phyloP scores from a whole-genome alignment of 441 rosid genomes.

The Populus hybrid region DNA sequence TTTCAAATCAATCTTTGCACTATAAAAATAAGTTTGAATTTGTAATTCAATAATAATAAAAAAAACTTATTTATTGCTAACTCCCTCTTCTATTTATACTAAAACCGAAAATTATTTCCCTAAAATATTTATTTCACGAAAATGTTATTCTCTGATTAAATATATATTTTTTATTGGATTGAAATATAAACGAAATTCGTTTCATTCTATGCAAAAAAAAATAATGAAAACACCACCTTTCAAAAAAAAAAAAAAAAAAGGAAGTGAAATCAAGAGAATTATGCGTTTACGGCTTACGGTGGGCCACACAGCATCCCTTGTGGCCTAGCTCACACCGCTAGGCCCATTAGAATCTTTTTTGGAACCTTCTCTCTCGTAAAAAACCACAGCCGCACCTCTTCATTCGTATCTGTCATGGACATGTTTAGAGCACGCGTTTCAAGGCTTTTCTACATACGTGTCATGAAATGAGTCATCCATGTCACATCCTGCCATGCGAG shows the following conservation, averaged over 20 bases:
- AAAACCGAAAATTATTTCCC: neutral
- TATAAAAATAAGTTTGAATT: neutral
- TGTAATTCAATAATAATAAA: too few relatives aligned
- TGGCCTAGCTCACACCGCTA: neutral
- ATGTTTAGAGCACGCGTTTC: slow-evolving; percentile 4
- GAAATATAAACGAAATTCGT: too few relatives aligned
- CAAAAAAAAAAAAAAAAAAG: neutral
- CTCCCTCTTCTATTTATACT: neutral
- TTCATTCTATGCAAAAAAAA: too few relatives aligned
- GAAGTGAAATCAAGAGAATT: neutral
- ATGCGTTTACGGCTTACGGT: neutral
- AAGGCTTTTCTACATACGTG: slow-evolving; percentile 6
- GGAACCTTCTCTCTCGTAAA: neutral
- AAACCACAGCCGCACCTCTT: neutral
- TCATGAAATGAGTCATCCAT: slow-evolving; percentile 4
- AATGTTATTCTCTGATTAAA: neutral
- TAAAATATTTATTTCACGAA: too few relatives aligned
- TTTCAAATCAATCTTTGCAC: neutral
- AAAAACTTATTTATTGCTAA: neutral
- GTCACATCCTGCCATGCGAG: slow-evolving; percentile 16
- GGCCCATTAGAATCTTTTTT: neutral
- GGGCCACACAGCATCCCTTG: neutral
- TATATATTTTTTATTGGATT: too few relatives aligned
- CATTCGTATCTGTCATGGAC: neutral
- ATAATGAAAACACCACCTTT: neutral